phyloP scores from a whole-genome alignment of 23 red algal genomes.

The Gracilariopsis chorda region DNA sequence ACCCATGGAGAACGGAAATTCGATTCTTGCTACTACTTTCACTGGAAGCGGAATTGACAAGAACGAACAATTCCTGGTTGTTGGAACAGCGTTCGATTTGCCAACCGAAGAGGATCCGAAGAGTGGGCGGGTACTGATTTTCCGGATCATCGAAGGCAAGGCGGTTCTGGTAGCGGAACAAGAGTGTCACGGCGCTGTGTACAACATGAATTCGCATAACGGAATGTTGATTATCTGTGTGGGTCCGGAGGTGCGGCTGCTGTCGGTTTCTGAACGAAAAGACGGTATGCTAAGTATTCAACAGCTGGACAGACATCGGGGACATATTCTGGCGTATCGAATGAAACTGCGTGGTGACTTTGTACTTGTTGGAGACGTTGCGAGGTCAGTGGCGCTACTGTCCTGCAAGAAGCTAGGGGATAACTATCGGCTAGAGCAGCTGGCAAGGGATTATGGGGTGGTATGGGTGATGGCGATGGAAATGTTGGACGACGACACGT shows the following conservation, averaged over 20 bases:
- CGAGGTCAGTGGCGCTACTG: slow-evolving; percentile 81
- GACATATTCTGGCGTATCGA: slow-evolving; percentile 62
- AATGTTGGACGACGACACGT: slow-evolving; percentile 82
- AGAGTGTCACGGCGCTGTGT: slow-evolving; percentile 63
- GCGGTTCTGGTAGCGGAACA: slow-evolving; percentile 65
- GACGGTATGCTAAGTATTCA: slow-evolving; percentile 53
- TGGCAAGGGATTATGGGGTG: slow-evolving; percentile 80
- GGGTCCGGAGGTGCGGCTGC: slow-evolving; percentile 68
- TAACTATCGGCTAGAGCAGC: slow-evolving; percentile 69
- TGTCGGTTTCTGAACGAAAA: slow-evolving; percentile 39
- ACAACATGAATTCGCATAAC: slow-evolving; percentile 62
- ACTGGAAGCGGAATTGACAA: slow-evolving; percentile 52
- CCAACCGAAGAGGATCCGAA: slow-evolving; percentile 66
- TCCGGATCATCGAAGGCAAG: slow-evolving; percentile 51
- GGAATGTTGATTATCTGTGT: slow-evolving; percentile 80
- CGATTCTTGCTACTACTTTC: slow-evolving; percentile 62
- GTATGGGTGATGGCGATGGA: slow-evolving; percentile 83
- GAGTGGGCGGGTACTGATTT: slow-evolving; percentile 78
- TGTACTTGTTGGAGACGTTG: slow-evolving; percentile 88
- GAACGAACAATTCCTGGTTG: slow-evolving; percentile 75
- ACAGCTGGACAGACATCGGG: slow-evolving; percentile 52
- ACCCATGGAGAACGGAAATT: slow-evolving; percentile 53
- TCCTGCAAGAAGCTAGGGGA: slow-evolving; percentile 38
- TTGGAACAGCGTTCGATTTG: slow-evolving; percentile 76
- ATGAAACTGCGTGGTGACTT: slow-evolving; percentile 81